Percentiles rank a stretch among this genome's conserved stretches.
Conservation (phyloP, 139 green algal species). For the Ettlia oleoabundans region DNA sequence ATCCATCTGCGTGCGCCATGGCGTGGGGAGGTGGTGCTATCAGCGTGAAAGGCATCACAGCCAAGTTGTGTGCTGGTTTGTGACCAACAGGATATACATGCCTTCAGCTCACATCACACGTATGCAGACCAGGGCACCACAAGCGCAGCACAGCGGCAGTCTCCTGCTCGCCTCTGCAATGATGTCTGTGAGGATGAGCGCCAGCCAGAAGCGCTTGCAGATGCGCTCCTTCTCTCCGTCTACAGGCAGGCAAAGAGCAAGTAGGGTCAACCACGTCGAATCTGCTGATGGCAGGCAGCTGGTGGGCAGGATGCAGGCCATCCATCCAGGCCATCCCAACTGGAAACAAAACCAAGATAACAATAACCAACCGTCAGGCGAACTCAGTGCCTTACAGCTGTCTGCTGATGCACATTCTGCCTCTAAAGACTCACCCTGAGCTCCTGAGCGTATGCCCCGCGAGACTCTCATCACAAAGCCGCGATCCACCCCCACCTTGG, state of each 20-base stretch:
- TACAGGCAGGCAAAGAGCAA: neutral
- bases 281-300: no score
- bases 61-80: no score
- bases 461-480: conserved; percentile 11
- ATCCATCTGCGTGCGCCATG: conserved; percentile 41
- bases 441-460: neutral
- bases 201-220: conserved; percentile 61
- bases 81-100: neutral
- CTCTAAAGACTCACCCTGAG: neutral
- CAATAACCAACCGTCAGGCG: no score
- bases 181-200: conserved; percentile 82
- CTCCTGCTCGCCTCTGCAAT: conserved; percentile 61
- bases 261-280: neutral
- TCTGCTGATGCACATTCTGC: neutral
- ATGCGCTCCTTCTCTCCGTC: conserved; percentile 52
- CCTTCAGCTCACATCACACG: neutral
- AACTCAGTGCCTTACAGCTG: no score
- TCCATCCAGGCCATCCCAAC: no score
- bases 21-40: neutral
- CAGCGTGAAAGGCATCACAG: no score
- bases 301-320: no score
- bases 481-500: conserved; percentile 28
- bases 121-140: neutral
- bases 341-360: no score
- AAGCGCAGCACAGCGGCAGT: neutral